Conservation (phyloP, 1,284 basidiomycete genomes). For the Porogramme epimiltina region DNA sequence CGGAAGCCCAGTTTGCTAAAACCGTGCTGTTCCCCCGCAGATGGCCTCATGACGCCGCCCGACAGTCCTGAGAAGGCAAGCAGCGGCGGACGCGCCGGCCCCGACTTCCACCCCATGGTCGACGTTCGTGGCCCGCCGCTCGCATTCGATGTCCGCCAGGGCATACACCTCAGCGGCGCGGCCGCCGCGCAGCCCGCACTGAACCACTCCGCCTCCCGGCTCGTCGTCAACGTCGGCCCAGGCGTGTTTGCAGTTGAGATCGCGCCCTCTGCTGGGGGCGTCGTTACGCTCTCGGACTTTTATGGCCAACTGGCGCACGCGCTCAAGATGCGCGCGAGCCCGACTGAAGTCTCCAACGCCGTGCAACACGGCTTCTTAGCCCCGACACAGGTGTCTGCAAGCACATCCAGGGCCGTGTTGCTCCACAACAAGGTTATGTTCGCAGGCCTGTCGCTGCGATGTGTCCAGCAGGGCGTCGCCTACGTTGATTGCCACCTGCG, state of each 20-base stretch:
- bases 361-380: neutral
- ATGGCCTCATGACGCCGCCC: slow-evolving; percentile 31
- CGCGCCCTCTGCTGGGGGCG: neutral
- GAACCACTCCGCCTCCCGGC: slow-evolving; percentile 11
- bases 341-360: slow-evolving; percentile 3
- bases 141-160: slow-evolving; percentile 14
- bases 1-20: slow-evolving; percentile 5
- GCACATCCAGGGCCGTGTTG: neutral
- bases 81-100: slow-evolving; percentile 4
- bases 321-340: slow-evolving; percentile 1
- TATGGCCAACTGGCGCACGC: slow-evolving; percentile 5
- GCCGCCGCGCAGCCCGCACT: slow-evolving; percentile 2
- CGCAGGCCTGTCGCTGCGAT: slow-evolving; percentile 13
- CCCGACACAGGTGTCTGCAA: neutral
- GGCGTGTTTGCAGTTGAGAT: slow-evolving; percentile 7
- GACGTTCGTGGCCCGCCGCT: slow-evolving; percentile 6
- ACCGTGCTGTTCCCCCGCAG: slow-evolving; percentile 11
- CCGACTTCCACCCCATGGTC: slow-evolving; percentile 20
- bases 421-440: slow-evolving; percentile 15
- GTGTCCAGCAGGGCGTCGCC: slow-evolving; percentile 9
- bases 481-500: slow-evolving; percentile 19
- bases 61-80: slow-evolving; percentile 19
- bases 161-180: slow-evolving; percentile 8
- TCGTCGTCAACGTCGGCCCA: slow-evolving; percentile 11
- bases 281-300: slow-evolving; percentile 18